These are phyloP conservation scores for Floccularia luteovirens DNA, from an alignment of 768 basidiomycete genomes.

Conservation along the genomic window DNA sequence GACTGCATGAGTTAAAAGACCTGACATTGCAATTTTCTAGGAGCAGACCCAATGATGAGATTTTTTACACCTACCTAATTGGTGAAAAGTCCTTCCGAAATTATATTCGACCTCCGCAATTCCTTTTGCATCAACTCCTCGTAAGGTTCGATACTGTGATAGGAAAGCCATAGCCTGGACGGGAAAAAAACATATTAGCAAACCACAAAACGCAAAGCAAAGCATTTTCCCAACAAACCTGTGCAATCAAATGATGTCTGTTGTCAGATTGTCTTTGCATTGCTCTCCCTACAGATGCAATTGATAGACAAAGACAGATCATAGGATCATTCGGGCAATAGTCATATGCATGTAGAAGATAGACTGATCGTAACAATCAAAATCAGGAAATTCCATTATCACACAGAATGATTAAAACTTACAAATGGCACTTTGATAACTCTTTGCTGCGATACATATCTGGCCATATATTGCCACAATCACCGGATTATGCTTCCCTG, in stretches of 20 bases:
- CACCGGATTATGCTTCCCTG: slow-evolving; percentile 67
- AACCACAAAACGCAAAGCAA: no score
- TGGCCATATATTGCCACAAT: slow-evolving; percentile 75
- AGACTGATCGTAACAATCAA: slow-evolving; percentile 42
- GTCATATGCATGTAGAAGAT: slow-evolving; percentile 84
- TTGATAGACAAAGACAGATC: slow-evolving; percentile 74
- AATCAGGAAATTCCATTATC: background rate
- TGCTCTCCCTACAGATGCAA: slow-evolving; percentile 82
- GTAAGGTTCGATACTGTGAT: slow-evolving; percentile 66
- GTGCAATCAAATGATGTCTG: slow-evolving; percentile 79
- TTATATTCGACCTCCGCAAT: slow-evolving; percentile 87
- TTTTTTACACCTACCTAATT: slow-evolving; percentile 53
- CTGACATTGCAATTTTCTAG: slow-evolving; percentile 27
- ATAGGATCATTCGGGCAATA: slow-evolving; percentile 79
- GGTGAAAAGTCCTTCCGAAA: slow-evolving; percentile 87
- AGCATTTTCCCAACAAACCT: slow-evolving; percentile 22
- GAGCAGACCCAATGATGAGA: background rate
- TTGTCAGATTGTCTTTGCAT: slow-evolving; percentile 96
- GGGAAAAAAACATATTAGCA: background rate
- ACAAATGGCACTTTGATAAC: slow-evolving; percentile 91
- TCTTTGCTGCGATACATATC: slow-evolving; percentile 75
- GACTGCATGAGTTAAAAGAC: slow-evolving; percentile 73
- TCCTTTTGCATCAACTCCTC: slow-evolving; percentile 32
- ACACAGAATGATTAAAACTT: slow-evolving; percentile 19
- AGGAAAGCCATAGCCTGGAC: slow-evolving; percentile 86